These are phyloP conservation scores for Trichosanthes truncata DNA, from an alignment of 306 rosid species.

Conservation along the genomic window DNA sequence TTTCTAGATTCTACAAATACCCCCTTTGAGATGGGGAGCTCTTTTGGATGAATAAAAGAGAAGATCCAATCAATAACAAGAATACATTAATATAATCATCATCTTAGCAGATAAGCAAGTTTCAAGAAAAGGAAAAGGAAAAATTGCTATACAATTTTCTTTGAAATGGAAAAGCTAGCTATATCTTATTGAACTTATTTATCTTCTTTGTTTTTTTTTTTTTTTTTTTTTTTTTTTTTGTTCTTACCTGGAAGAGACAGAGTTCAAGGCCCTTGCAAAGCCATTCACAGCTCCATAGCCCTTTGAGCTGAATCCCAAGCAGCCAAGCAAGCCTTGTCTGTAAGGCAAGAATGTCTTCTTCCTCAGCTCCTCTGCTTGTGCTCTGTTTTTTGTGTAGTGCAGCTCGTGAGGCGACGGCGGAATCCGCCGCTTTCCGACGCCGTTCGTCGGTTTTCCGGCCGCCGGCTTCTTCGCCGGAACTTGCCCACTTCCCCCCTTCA, in stretches of 20 bases:
- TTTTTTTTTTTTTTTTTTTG: background rate
- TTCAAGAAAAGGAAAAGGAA: background rate
- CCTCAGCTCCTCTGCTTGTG: slow-evolving; percentile 85
- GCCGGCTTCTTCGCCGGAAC: slow-evolving; percentile 34
- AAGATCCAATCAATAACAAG: slow-evolving; percentile 7
- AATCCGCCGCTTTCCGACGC: slow-evolving; percentile 66
- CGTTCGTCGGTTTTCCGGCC: slow-evolving; percentile 53
- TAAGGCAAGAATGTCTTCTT: slow-evolving; percentile 93
- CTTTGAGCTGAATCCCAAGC: slow-evolving; percentile 90
- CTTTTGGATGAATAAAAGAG: background rate
- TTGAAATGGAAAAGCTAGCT: slow-evolving; percentile 3
- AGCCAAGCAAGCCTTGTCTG: slow-evolving; percentile 79
- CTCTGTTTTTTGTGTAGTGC: slow-evolving; percentile 81
- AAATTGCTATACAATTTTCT: slow-evolving; percentile 27
- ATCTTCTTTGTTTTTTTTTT: background rate
- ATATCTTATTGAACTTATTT: background rate
- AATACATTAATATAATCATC: slow-evolving; percentile 9
- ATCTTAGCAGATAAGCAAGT: slow-evolving; percentile 5
- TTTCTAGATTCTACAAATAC: slow-evolving; percentile 5
- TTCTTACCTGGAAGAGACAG: slow-evolving; percentile 95
- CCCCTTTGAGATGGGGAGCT: background rate
- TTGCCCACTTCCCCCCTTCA: slow-evolving; percentile 16
- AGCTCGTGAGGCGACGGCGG: slow-evolving; percentile 85
- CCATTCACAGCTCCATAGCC: slow-evolving; percentile 97
- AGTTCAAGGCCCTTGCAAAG: slow-evolving; percentile 86